phyloP scores from a whole-genome alignment of 1,139 yeast genomes.

The Hanseniaspora uvarum region DNA sequence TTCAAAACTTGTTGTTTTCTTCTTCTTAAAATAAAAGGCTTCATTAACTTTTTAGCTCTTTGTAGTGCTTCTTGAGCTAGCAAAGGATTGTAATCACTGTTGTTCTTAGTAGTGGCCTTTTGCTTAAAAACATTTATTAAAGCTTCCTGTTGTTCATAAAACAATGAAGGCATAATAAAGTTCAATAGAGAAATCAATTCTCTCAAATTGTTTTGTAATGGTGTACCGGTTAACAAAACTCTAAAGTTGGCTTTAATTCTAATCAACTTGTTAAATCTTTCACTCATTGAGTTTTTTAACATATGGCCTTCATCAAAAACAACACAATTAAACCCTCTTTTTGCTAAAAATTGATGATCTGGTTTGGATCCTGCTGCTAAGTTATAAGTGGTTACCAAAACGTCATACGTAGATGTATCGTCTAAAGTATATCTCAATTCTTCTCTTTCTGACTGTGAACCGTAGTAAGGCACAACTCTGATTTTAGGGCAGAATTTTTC shows the following conservation, averaged over 20 bases:
- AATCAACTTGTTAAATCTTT: slow-evolving; percentile 80
- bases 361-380: slow-evolving; percentile 78
- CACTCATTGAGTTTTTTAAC: slow-evolving; percentile 80
- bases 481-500: slow-evolving; percentile 74
- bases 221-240: slow-evolving; percentile 86
- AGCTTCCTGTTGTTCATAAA: slow-evolving; percentile 73
- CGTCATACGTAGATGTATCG: slow-evolving; percentile 59
- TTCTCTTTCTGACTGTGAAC: slow-evolving; percentile 72
- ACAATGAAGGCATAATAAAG: slow-evolving; percentile 77
- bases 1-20: slow-evolving; percentile 83
- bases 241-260: slow-evolving; percentile 70
- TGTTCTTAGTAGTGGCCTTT: slow-evolving; percentile 57
- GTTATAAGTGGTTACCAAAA: slow-evolving; percentile 85
- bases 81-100: slow-evolving; percentile 58
- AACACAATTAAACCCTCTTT: slow-evolving; percentile 69
- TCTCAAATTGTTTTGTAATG: slow-evolving; percentile 80
- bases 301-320: slow-evolving; percentile 97
- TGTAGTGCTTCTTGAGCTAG: slow-evolving; percentile 82
- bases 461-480: slow-evolving; percentile 85
- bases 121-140: slow-evolving; percentile 74
- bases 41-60: slow-evolving; percentile 96
- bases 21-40: slow-evolving; percentile 88
- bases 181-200: slow-evolving; percentile 84
- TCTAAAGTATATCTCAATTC: slow-evolving; percentile 62
- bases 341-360: slow-evolving; percentile 69